Percentiles rank a stretch among this genome's conserved stretches.
Conservation (phyloP, 169 alveolate genomes). For the Cryptosporidium ubiquitum region DNA sequence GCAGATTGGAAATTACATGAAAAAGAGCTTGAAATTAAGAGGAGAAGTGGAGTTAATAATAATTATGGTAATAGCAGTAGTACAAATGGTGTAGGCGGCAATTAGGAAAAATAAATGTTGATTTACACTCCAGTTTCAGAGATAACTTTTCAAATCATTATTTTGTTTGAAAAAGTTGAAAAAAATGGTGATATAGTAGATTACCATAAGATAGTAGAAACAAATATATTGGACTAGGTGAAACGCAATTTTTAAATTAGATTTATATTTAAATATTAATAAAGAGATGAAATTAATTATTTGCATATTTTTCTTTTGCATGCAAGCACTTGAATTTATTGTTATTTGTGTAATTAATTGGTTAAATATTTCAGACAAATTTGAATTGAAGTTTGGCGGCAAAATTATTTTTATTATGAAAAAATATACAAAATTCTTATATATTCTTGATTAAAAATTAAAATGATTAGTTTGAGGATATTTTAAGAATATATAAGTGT, state of each 20-base stretch:
- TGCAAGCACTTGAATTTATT: neutral
- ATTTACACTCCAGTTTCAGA: neutral
- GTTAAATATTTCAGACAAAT: too few species aligned
- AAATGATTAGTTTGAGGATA: neutral
- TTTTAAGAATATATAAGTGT: conserved; percentile 24
- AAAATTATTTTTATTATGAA: too few species aligned
- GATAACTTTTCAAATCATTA: neutral
- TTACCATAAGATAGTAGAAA: neutral
- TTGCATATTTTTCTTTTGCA: neutral
- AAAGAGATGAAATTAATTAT: too few species aligned
- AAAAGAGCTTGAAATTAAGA: conserved; percentile 38
- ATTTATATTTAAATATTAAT: neutral
- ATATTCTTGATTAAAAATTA: neutral
- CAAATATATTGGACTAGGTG: neutral
- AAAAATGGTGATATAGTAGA: neutral
- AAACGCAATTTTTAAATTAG: neutral
- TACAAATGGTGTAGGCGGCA: neutral
- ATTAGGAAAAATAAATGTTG: too few species aligned
- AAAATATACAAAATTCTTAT: neutral
- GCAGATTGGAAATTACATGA: conserved; percentile 71
- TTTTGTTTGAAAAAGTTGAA: neutral
- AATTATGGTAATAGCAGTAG: neutral
- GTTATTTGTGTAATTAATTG: too few species aligned
- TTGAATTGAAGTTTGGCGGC: neutral
- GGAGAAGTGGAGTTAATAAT: neutral